Conservation (phyloP, 352 stramenopile genomes). For the Globisporangium orthogonon region DNA sequence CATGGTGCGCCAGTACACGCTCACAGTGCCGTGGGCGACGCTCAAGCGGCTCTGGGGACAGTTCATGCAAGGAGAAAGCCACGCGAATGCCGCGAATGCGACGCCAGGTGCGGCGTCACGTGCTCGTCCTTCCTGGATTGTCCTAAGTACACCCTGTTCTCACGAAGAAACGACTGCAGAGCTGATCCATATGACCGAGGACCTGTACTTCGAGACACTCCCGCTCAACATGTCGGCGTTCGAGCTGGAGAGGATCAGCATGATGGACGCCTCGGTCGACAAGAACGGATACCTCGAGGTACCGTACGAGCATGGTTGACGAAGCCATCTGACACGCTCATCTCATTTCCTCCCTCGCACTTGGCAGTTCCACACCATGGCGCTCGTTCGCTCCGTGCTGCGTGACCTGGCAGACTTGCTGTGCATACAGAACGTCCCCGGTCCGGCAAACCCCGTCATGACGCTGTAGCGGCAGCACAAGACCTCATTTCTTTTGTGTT, state of each 20-base stretch:
- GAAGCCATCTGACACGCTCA: too few relatives aligned
- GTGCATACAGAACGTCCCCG: slow-evolving; percentile 27
- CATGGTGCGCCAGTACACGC: slow-evolving; percentile 46
- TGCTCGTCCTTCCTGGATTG: neutral
- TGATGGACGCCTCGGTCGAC: slow-evolving; percentile 40
- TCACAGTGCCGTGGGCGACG: slow-evolving; percentile 50
- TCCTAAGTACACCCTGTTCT: neutral
- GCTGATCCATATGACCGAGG: slow-evolving; percentile 46
- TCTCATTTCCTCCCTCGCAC: neutral
- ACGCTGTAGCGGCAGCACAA: slow-evolving; percentile 25
- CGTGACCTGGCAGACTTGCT: slow-evolving; percentile 42
- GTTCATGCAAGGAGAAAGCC: slow-evolving; percentile 8
- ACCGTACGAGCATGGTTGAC: neutral
- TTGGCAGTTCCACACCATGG: slow-evolving; percentile 40
- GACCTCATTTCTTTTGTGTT: too few relatives aligned
- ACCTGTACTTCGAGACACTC: slow-evolving; percentile 43
- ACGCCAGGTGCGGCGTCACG: slow-evolving; percentile 6
- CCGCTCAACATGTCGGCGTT: slow-evolving; percentile 48
- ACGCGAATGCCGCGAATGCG: neutral
- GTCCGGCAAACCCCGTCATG: slow-evolving; percentile 25
- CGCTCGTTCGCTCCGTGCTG: slow-evolving; percentile 37
- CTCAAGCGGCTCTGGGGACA: slow-evolving; percentile 37
- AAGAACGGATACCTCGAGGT: slow-evolving; percentile 41
- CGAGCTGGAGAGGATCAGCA: slow-evolving; percentile 37
- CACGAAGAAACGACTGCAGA: slow-evolving; percentile 16